Percentiles rank a stretch among this genome's conserved stretches.
These are phyloP conservation scores for Lactifluus subvellereus DNA, from an alignment of 768 basidiomycete genomes.

Conservation along the genomic window DNA sequence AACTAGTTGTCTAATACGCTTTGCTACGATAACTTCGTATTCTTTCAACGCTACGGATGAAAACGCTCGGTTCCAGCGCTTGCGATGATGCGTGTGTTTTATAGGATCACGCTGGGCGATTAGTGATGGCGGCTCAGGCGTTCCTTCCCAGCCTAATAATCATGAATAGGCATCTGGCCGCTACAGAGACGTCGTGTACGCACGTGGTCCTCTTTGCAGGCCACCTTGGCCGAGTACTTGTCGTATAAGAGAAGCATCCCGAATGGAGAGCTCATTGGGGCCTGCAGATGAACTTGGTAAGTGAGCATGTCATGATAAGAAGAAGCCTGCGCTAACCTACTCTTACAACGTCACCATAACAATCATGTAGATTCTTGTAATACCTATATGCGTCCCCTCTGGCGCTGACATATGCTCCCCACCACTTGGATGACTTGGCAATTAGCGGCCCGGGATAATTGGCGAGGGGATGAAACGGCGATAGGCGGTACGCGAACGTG, in stretches of 20 bases:
- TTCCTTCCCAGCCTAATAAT: slow-evolving; percentile 15
- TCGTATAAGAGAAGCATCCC: slow-evolving; percentile 8
- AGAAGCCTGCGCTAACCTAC: slow-evolving; percentile 29
- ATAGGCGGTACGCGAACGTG: slow-evolving; percentile 39
- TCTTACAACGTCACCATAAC: slow-evolving; percentile 36
- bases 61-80: slow-evolving; percentile 41
- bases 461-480: slow-evolving; percentile 49
- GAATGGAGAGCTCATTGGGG: slow-evolving; percentile 14
- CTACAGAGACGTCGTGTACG: neutral
- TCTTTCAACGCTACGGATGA: slow-evolving; percentile 38
- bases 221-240: slow-evolving; percentile 16
- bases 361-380: slow-evolving; percentile 30
- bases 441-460: slow-evolving; percentile 45
- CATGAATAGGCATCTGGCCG: neutral
- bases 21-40: slow-evolving; percentile 37
- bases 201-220: slow-evolving; percentile 21
- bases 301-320: neutral
- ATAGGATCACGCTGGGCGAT: slow-evolving; percentile 33
- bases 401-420: slow-evolving; percentile 33
- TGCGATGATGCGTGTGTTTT: slow-evolving; percentile 38
- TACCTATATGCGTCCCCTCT: slow-evolving; percentile 35
- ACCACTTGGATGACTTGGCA: slow-evolving; percentile 39
- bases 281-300: neutral
- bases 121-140: slow-evolving; percentile 20
- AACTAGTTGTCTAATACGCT: slow-evolving; percentile 32